A percentile compares a stretch with the other conserved stretches of the same genome.
These are phyloP conservation scores for Apiotrichum sp. DNA, from an alignment of 1,284 basidiomycete species.

Conservation along the genomic window DNA sequence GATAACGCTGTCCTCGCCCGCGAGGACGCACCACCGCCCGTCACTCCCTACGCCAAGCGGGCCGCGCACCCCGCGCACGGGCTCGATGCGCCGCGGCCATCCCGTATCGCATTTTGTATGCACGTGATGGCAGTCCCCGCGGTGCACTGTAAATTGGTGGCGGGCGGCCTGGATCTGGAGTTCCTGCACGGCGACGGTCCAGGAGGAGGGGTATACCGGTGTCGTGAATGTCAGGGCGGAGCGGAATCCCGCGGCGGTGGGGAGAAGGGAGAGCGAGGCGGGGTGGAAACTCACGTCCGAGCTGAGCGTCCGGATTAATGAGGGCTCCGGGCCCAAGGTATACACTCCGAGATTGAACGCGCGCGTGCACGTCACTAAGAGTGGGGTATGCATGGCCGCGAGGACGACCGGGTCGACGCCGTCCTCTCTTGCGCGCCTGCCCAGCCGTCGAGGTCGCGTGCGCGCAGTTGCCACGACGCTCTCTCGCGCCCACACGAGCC, in stretches of 20 bases:
- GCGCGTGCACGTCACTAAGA: slow-evolving; percentile 37
- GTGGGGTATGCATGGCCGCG: slow-evolving; percentile 30
- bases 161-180: slow-evolving; percentile 19
- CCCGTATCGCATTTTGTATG: slow-evolving; percentile 15
- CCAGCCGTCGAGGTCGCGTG: neutral
- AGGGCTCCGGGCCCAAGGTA: slow-evolving; percentile 10
- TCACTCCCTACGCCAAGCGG: slow-evolving; percentile 39
- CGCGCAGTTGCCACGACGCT: slow-evolving; percentile 13
- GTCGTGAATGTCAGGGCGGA: slow-evolving; percentile 42
- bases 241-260: slow-evolving; percentile 20
- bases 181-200: slow-evolving; percentile 45
- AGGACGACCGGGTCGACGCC: slow-evolving; percentile 38
- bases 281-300: slow-evolving; percentile 46
- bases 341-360: slow-evolving; percentile 40
- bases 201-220: slow-evolving; percentile 43
- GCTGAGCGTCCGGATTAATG: slow-evolving; percentile 34
- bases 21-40: slow-evolving; percentile 43
- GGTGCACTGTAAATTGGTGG: slow-evolving; percentile 5
- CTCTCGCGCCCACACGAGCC: slow-evolving; percentile 28
- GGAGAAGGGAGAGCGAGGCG: slow-evolving; percentile 38
- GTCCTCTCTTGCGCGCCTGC: too few species aligned
- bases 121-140: slow-evolving; percentile 36
- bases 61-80: slow-evolving; percentile 37
- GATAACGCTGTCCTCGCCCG: slow-evolving; percentile 41
- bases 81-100: slow-evolving; percentile 33